Evolutionary conservation across 345 rosid genomes (phyloP).

Genomic region (Citrus cavaleriei): DNA sequence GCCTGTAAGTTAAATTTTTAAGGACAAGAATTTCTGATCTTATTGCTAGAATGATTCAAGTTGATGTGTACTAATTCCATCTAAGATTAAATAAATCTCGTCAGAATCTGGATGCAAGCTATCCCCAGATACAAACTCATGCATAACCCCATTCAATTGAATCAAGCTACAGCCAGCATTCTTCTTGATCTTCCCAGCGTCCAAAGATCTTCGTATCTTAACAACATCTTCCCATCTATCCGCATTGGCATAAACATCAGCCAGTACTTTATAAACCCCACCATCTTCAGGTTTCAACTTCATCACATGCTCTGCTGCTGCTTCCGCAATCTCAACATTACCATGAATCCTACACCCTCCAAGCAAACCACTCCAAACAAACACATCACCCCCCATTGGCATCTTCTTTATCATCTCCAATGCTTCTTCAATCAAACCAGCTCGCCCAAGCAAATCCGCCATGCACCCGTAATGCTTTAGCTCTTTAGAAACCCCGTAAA

Average conservation of each 20-base stretch:
- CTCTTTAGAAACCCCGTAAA: constrained; percentile 42
- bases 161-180: constrained; percentile 51
- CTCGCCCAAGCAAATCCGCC: constrained; percentile 75
- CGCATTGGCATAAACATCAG: constrained; percentile 54
- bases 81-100: constrained; percentile 27
- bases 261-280: constrained; percentile 68
- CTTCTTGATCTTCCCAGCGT: constrained; percentile 43
- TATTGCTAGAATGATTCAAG: constrained; percentile 3
- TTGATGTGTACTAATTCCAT: constrained; percentile 33
- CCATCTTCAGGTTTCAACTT: constrained; percentile 64
- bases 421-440: constrained; percentile 63
- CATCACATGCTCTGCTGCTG: constrained; percentile 62
- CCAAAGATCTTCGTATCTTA: constrained; percentile 46
- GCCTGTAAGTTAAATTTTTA: neutral
- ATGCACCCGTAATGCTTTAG: constrained; percentile 72
- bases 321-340: constrained; percentile 57
- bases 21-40: neutral
- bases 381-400: constrained; percentile 55
- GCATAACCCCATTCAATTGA: constrained; percentile 29
- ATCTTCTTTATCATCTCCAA: constrained; percentile 49
- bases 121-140: constrained; percentile 38
- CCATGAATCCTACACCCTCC: constrained; percentile 79
- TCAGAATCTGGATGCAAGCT: constrained; percentile 31
- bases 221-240: constrained; percentile 71
- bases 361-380: constrained; percentile 70